A percentile compares a stretch with the other conserved stretches of the same genome.
phyloP scores from a whole-genome alignment of 2,329 filamentous ascomycete species.

The Ceratocystis lukuohia region DNA sequence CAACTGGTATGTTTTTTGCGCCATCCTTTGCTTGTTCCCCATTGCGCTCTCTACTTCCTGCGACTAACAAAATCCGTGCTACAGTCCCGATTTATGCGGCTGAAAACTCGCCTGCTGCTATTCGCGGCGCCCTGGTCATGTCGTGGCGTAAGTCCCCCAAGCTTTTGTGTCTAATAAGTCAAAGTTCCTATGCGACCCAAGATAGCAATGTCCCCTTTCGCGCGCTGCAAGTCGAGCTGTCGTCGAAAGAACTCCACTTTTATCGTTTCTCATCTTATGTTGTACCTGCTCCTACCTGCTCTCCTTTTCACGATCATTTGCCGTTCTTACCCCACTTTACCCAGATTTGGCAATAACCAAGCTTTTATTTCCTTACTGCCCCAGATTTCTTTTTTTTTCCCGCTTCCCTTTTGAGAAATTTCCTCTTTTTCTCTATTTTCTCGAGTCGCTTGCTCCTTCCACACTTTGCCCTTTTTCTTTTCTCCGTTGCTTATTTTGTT shows the following conservation, averaged over 20 bases:
- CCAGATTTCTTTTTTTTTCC: constrained; percentile 1
- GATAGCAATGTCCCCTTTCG: not conserved
- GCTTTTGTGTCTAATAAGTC: not conserved
- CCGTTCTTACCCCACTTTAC: constrained; percentile 3
- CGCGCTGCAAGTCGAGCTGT: not conserved
- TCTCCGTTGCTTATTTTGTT: not conserved
- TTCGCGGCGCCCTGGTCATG: constrained; percentile 41
- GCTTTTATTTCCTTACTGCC: not conserved
- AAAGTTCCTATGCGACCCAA: too few species aligned
- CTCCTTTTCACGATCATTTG: constrained; percentile 5
- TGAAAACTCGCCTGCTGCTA: constrained; percentile 38
- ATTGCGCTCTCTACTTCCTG: not conserved
- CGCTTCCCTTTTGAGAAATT: not conserved
- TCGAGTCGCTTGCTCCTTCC: not conserved
- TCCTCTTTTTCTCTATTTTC: not conserved
- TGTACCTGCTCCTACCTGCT: not conserved
- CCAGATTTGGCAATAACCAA: constrained; percentile 23
- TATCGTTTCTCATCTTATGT: not conserved
- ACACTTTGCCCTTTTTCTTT: not conserved
- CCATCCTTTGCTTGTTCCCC: not conserved
- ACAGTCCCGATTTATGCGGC: constrained; percentile 39
- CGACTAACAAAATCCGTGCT: not conserved
- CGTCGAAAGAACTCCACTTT: not conserved
- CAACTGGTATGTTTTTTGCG: constrained; percentile 24
- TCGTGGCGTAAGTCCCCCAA: constrained; percentile 33